phyloP scores from a whole-genome alignment of 164 flowering plant species.

The Piper betle region DNA sequence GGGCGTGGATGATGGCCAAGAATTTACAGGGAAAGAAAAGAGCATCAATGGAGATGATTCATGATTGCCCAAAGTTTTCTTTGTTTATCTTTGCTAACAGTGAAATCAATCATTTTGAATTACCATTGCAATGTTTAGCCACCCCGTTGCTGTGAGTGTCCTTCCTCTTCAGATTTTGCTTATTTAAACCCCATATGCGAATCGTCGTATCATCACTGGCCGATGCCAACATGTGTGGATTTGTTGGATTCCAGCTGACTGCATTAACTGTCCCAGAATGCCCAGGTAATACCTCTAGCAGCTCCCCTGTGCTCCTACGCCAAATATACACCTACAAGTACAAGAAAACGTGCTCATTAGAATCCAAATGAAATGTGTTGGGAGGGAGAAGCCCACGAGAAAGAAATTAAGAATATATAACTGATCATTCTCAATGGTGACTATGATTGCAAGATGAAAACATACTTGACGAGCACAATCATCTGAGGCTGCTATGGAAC shows the following conservation, averaged over 20 bases:
- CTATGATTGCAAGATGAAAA: too few species aligned
- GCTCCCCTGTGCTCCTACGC: slow-evolving; percentile 11
- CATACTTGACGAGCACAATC: too few species aligned
- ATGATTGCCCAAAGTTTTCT: not conserved
- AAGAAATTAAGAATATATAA: too few species aligned
- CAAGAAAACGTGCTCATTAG: not conserved
- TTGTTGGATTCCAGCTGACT: slow-evolving; percentile 15
- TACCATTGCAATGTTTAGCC: slow-evolving; percentile 11
- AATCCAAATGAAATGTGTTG: not conserved
- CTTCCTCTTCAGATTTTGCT: slow-evolving; percentile 6
- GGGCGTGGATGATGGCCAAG: not conserved
- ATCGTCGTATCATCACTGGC: slow-evolving; percentile 14
- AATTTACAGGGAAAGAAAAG: slow-evolving; percentile 2
- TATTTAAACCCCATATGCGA: slow-evolving; percentile 11
- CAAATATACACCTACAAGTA: slow-evolving; percentile 12
- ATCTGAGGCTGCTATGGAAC: too few species aligned
- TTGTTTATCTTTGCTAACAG: not conserved
- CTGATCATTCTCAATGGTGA: too few species aligned
- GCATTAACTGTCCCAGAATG: slow-evolving; percentile 14
- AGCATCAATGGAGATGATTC: not conserved
- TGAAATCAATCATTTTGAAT: not conserved
- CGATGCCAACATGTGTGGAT: slow-evolving; percentile 16
- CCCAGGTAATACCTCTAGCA: slow-evolving; percentile 12
- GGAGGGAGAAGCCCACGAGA: not conserved
- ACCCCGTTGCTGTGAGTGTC: slow-evolving; percentile 8